Percentiles rank a stretch among this genome's conserved stretches.
Evolutionary conservation across 2,329 filamentous ascomycete genomes (phyloP).

Genomic region (Metarhizium robertsii): DNA sequence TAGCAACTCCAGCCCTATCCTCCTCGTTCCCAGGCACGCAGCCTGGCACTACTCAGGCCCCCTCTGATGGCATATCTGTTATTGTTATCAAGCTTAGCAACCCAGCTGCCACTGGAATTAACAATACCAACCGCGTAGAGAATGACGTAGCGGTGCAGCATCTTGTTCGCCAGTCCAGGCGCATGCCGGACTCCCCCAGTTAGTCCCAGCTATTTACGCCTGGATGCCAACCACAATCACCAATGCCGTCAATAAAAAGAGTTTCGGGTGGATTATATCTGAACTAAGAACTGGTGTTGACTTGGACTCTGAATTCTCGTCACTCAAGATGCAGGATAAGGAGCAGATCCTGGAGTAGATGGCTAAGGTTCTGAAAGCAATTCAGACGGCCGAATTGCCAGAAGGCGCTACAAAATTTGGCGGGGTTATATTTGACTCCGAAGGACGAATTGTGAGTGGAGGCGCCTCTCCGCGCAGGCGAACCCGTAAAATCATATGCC

Average conservation of each 20-base stretch:
- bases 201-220: constrained; percentile 10
- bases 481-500: constrained; percentile 11
- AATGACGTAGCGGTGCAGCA: too few species aligned
- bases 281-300: constrained; percentile 16
- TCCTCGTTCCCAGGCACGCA: too few species aligned
- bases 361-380: constrained; percentile 10
- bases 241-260: constrained; percentile 1
- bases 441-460: constrained; percentile 11
- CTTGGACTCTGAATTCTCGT: constrained; percentile 11
- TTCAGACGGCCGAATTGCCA: constrained; percentile 12
- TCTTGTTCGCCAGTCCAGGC: too few species aligned
- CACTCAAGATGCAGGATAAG: constrained; percentile 6
- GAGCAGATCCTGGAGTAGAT: constrained; percentile 12
- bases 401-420: constrained; percentile 9
- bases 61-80: too few species aligned
- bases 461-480: constrained; percentile 8
- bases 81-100: too few species aligned
- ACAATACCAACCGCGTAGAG: too few species aligned
- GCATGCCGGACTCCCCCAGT: too few species aligned
- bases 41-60: too few species aligned
- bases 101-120: too few species aligned
- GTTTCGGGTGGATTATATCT: constrained; percentile 15
- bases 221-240: constrained; percentile 7
- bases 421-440: constrained; percentile 11
- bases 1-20: too few species aligned